Base-by-base conservation (phyloP, 2,329 filamentous ascomycete genomes). In the Myrmaecium sp. region DNA sequence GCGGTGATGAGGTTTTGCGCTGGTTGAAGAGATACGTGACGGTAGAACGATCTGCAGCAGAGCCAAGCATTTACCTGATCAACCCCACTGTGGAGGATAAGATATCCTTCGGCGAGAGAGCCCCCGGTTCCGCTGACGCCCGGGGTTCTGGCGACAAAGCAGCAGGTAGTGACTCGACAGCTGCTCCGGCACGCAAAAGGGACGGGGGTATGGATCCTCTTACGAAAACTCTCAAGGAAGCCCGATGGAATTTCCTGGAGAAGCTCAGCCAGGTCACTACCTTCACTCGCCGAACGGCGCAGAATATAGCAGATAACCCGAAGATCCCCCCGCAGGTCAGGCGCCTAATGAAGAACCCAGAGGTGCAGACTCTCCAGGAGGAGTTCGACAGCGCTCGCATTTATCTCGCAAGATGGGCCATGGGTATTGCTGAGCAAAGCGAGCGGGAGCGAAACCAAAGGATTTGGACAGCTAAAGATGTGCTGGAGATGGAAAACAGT, bases 381-480 rank as follows among this genome's bases (percentile, higher is more conserved):
- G 91, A 98, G 46, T 98, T 94, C 41, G 91, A 98, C 57, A 93
- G 83, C 42, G 89, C 91, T 4, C 69, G 89, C 36, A 65, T 98
- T 32, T 98, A 98, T 46, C 64, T 98, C 20, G 89, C 89, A 13
- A 67, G 89, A 35, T 98, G 89, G 89, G 89, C 89, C 3, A 95
- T 98, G 89, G 83, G 83, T 5, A 93, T 98, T 36, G 84, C 89
- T 0, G 91, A 98, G 49, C 89, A 98, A 56, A 86, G 84, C 41
- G 89, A 98, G 44, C 66, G 73, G 20, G 89, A 98, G 41, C 64
- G 76, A 14, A 79, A 73, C 27, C 77, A 84, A 49, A 65, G 84
- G 24, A 84, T 93, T 44, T 98, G 83, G 79, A 94, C 84, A 0
- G 86, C 82, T 1, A 74, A 74, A 36, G 89, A 98, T 53, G 77